Conservation (phyloP, 1,139 yeast species). For the Candida buenavistaensis region DNA sequence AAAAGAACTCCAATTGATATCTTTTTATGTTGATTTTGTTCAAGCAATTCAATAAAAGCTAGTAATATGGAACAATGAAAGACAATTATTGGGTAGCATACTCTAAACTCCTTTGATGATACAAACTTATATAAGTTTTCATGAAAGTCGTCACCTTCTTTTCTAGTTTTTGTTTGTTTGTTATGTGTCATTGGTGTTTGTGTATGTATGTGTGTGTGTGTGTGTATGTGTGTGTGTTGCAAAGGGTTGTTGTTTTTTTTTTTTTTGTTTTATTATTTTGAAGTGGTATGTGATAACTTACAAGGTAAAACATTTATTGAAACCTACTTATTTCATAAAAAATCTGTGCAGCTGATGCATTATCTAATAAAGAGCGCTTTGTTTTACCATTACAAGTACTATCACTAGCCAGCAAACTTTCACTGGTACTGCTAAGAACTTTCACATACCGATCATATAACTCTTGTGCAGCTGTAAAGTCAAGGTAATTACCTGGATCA, state of each 20-base stretch:
- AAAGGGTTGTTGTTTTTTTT: no score
- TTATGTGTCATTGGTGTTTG: no score
- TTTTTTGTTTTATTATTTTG: no score
- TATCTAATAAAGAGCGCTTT: constrained; percentile 20
- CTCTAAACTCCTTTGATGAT: constrained; percentile 5
- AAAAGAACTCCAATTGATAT: no score
- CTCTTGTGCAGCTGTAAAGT: constrained; percentile 12
- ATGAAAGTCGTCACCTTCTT: neutral
- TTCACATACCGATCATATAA: constrained; percentile 12
- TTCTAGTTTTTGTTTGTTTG: no score
- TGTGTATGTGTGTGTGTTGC: no score
- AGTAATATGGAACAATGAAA: constrained; percentile 8
- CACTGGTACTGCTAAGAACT: constrained; percentile 7
- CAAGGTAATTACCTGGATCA: constrained; percentile 16
- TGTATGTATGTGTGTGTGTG: no score
- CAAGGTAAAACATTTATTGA: neutral
- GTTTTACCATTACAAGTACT: constrained; percentile 13
- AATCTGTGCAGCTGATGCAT: constrained; percentile 28
- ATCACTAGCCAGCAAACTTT: constrained; percentile 16
- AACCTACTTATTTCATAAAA: constrained; percentile 17
- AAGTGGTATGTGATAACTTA: no score
- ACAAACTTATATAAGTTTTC: constrained; percentile 4
- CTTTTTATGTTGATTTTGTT: no score
- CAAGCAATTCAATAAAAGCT: constrained; percentile 6
- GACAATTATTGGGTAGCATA: constrained; percentile 8